phyloP scores from a whole-genome alignment of 495 filamentous ascomycete species.

The Hyphodiscus hymeniophilus region DNA sequence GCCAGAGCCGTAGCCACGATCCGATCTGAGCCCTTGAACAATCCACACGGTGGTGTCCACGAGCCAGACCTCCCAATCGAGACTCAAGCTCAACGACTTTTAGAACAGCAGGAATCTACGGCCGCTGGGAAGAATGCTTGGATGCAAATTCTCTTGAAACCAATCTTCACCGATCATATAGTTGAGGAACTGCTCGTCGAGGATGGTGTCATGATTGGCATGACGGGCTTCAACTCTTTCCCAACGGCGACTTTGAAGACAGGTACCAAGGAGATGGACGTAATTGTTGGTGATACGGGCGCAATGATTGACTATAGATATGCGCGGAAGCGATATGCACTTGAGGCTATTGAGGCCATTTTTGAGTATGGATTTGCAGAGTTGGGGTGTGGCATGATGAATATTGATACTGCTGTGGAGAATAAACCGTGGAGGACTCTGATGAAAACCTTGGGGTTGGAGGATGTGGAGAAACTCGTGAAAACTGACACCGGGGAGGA shows the following conservation, averaged over 20 bases:
- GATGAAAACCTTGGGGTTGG: conserved; percentile 8
- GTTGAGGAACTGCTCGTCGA: not conserved
- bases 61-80: not conserved
- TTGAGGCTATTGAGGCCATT: conserved; percentile 5
- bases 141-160: not conserved
- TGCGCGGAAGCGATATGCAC: conserved; percentile 1
- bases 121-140: conserved; percentile 9
- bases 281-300: conserved; percentile 1
- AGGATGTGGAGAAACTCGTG: not conserved
- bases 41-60: conserved; percentile 10
- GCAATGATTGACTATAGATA: conserved; percentile 6
- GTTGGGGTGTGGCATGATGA: not conserved
- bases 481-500: not conserved
- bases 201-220: conserved; percentile 6
- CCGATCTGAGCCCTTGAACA: conserved; percentile 1
- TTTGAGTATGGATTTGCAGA: conserved; percentile 9
- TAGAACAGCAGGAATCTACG: not conserved
- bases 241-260: not conserved
- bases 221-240: conserved; percentile 9
- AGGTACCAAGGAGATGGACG: not conserved
- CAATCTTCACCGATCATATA: not conserved
- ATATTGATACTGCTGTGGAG: not conserved
- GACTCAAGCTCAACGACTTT: not conserved
- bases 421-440: conserved; percentile 6
- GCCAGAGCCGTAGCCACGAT: not conserved